Base-by-base conservation (phyloP, 2,329 filamentous ascomycete species). In the Aspergillus brasiliensis region DNA sequence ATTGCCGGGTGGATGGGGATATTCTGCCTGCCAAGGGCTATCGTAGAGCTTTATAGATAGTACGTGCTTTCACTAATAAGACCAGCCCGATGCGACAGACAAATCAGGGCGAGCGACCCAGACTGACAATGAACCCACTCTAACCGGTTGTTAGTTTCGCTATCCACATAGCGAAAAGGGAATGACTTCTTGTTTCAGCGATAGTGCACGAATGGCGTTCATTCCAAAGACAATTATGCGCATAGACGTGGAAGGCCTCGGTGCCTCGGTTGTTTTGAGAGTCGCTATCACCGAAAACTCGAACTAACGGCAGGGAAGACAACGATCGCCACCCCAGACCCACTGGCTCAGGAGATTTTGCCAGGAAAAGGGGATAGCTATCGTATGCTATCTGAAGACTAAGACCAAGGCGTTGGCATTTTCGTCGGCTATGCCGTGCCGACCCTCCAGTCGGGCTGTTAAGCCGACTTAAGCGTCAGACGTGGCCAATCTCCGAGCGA, bases 401-500 rank as follows among this genome's bases (percentile, higher is more conserved):
- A 25, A 15, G n/a, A 15, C 8, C 40, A 44, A 42, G n/a, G 19
- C 13, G 19, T 27, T 31, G 23, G 46, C 10, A 6, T 13, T n/a
- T 28, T 19, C 28, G 15, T 28, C 46, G 46, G 46, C 11, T 27
- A 48, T 15, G 23, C 46, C 25, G 46, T 48, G 46, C 46, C 46
- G 46, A 48, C 21, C 44, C 3, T 48, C 44, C 21, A 48, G 6
- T 48, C 44, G 44, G 44, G 27, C 17, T 37, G 34, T 40, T 28
- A 44, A 40, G 34, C n/a, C n/a, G n/a, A n/a, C n/a, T 38, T 38
- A 15, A 44, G 8, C 51, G 21, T 54, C 38, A 19, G 42, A 44
- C 23, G 25, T 31, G 46, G 46, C 37, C 37, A 54, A 54, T 54
- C 51, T 54, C 51, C 51, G 51, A 54, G 15, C 23, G 15, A 27